A percentile compares a stretch with the other conserved stretches of the same genome.
These are phyloP conservation scores for Scutellaria minor DNA, from an alignment of 257 asterid species.

Conservation along the genomic window DNA sequence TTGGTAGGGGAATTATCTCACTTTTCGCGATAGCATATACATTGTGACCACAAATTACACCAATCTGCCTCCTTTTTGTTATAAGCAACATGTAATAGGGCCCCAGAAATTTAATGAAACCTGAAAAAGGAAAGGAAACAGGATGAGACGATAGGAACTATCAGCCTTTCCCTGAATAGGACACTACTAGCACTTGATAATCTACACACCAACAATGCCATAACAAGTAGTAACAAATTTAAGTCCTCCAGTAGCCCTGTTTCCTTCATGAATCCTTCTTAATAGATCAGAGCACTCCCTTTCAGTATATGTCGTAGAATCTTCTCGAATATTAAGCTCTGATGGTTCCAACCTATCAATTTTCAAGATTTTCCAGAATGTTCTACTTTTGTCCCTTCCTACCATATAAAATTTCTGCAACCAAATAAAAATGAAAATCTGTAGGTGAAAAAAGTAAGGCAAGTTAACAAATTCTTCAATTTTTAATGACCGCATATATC, in stretches of 20 bases:
- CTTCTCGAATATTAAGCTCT: conserved; percentile 85
- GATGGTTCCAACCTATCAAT: conserved; percentile 82
- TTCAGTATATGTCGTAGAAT: conserved; percentile 75
- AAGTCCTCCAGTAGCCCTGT: conserved; percentile 86
- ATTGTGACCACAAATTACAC: conserved; percentile 84
- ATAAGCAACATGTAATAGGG: conserved; percentile 94
- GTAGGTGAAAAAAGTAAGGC: not conserved
- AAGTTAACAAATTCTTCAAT: conserved; percentile 18
- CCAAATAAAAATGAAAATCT: conserved; percentile 1
- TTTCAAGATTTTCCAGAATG: conserved; percentile 85
- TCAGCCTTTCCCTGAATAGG: conserved; percentile 18
- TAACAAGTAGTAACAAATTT: conserved; percentile 88
- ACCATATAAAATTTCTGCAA: conserved; percentile 89
- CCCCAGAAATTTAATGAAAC: conserved; percentile 87
- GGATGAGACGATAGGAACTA: conserved; percentile 25
- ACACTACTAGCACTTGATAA: conserved; percentile 23
- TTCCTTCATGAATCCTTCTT: conserved; percentile 93
- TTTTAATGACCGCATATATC: not conserved
- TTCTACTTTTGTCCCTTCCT: conserved; percentile 93
- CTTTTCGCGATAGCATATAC: conserved; percentile 81
- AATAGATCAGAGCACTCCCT: conserved; percentile 89
- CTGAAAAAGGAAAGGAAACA: conserved; percentile 51
- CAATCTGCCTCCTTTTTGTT: conserved; percentile 89
- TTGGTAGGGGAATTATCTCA: conserved; percentile 82
- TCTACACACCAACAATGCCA: conserved; percentile 89